A percentile compares a stretch with the other conserved stretches of the same genome.
These are phyloP conservation scores for Manihot esculenta DNA, from an alignment of 441 rosid genomes.

Conservation along the genomic window DNA sequence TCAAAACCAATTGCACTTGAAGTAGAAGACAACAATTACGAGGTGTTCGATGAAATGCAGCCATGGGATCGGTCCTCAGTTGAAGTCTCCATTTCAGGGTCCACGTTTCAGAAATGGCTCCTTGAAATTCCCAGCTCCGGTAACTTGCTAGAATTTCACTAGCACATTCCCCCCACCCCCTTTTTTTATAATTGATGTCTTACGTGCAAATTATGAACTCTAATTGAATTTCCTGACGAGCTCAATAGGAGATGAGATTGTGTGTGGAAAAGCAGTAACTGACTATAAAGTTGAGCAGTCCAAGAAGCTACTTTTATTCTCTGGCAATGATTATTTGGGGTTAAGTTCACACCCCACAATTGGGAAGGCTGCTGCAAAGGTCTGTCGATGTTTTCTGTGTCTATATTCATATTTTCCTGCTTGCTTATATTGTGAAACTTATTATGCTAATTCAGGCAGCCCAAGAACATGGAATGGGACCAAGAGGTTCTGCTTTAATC, in stretches of 20 bases:
- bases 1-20: neutral
- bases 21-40: slow-evolving; percentile 31
- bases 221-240: slow-evolving; percentile 4
- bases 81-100: slow-evolving; percentile 55
- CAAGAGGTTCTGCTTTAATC: slow-evolving; percentile 88
- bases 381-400: slow-evolving; percentile 11
- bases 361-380: slow-evolving; percentile 71
- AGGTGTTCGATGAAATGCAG: slow-evolving; percentile 70
- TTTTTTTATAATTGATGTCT: too few relatives aligned
- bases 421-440: slow-evolving; percentile 8
- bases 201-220: neutral
- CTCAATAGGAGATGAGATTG: slow-evolving; percentile 62
- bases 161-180: too few relatives aligned
- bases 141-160: slow-evolving; percentile 11
- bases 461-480: slow-evolving; percentile 91
- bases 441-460: slow-evolving; percentile 60
- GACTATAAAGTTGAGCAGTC: slow-evolving; percentile 27
- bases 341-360: slow-evolving; percentile 87
- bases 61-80: slow-evolving; percentile 80
- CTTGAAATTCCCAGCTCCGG: slow-evolving; percentile 76
- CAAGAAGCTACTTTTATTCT: slow-evolving; percentile 77
- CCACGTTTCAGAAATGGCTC: slow-evolving; percentile 71
- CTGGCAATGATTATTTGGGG: slow-evolving; percentile 97
- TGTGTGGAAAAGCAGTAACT: slow-evolving; percentile 27
- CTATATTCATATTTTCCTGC: neutral